phyloP scores from a whole-genome alignment of 176 grass and related monocot genomes.

The Tillandsia leiboldiana region DNA sequence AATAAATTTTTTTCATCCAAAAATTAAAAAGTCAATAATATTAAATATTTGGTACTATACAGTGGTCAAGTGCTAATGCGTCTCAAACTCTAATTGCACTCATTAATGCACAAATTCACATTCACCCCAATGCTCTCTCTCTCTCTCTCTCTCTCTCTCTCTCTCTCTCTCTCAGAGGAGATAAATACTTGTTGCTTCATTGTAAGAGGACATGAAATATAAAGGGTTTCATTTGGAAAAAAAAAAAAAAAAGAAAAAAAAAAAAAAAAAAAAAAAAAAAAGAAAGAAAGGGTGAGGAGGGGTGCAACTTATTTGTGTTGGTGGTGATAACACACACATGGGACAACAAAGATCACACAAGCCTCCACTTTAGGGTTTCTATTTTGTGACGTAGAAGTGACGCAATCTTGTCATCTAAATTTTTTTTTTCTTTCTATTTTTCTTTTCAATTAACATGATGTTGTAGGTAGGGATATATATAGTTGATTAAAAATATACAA shows the following conservation, averaged over 20 bases:
- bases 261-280: not conserved
- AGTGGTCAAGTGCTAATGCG: not conserved
- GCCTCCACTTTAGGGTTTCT: not conserved
- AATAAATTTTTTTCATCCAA: too few species aligned
- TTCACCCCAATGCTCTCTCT: not conserved
- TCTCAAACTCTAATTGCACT: too few species aligned
- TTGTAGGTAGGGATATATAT: too few species aligned
- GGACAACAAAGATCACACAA: not conserved
- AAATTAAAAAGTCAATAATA: too few species aligned
- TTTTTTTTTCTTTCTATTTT: not conserved
- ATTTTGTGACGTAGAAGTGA: slow-evolving; percentile 20
- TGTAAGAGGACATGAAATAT: slow-evolving; percentile 25
- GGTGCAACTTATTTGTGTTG: not conserved
- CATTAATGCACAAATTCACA: not conserved
- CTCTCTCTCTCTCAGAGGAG: not conserved
- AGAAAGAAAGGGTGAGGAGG: not conserved
- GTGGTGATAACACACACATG: slow-evolving; percentile 22
- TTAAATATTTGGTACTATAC: too few species aligned
- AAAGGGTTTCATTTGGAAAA: not conserved
- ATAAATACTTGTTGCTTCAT: slow-evolving; percentile 3
- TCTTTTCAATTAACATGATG: too few species aligned
- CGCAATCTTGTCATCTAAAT: slow-evolving; percentile 7
- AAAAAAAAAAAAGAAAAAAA: not conserved
- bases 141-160: not conserved
- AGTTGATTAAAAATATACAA: too few species aligned